phyloP scores from a whole-genome alignment of 495 filamentous ascomycete species.

The Rusavskia elegans region DNA sequence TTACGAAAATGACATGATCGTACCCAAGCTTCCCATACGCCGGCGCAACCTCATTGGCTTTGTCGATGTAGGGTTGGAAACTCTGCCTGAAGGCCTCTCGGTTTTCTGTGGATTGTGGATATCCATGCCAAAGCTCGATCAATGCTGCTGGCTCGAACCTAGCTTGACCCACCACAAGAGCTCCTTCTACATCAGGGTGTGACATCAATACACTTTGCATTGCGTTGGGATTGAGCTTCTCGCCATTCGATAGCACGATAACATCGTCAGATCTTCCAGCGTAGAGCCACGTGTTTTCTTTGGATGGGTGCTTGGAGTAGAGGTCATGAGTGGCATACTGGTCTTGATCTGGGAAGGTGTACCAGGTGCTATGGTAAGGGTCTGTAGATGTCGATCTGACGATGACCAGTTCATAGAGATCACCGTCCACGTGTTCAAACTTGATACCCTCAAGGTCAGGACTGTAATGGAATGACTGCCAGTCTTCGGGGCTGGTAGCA shows the following conservation, averaged over 20 bases:
- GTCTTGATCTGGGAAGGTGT: slow-evolving; percentile 19
- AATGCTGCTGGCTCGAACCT: background rate
- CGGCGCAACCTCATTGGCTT: no score
- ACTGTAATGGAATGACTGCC: slow-evolving; percentile 35
- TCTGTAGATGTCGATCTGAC: no score
- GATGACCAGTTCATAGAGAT: no score
- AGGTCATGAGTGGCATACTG: slow-evolving; percentile 42
- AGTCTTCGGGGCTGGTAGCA: slow-evolving; percentile 21
- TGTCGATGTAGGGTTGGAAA: no score
- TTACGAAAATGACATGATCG: slow-evolving; percentile 20
- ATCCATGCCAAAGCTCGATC: background rate
- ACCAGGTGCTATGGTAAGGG: slow-evolving; percentile 3
- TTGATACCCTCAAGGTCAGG: slow-evolving; percentile 23
- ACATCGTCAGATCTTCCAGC: slow-evolving; percentile 40
- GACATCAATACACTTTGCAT: slow-evolving; percentile 30
- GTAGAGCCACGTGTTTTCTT: slow-evolving; percentile 33
- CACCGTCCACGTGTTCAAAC: no score
- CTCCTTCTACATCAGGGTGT: slow-evolving; percentile 29
- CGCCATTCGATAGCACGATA: slow-evolving; percentile 47
- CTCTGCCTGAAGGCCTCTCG: no score
- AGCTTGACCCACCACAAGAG: slow-evolving; percentile 17
- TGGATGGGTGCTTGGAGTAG: slow-evolving; percentile 32
- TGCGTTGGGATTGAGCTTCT: slow-evolving; percentile 43
- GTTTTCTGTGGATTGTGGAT: no score
- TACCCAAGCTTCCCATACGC: no score